phyloP scores from a whole-genome alignment of 768 basidiomycete genomes.

The Erythrobasidium yunnanense region DNA sequence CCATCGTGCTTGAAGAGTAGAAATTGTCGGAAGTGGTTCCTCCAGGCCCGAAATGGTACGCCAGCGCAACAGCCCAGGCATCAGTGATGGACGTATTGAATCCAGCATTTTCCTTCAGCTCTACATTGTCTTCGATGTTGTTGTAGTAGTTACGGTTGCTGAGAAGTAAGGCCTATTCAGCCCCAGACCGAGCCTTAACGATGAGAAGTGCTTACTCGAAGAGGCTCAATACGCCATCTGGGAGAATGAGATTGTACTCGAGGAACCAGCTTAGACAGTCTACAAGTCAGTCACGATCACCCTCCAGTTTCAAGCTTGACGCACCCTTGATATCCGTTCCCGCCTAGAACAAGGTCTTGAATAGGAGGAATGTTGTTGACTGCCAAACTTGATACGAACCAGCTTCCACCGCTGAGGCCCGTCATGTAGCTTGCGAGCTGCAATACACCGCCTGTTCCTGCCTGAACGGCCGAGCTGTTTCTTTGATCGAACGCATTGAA shows the following conservation, averaged over 20 bases:
- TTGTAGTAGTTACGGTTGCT: slow-evolving; percentile 20
- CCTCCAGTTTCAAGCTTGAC: neutral
- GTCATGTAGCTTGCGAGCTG: slow-evolving; percentile 62
- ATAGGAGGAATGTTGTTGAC: slow-evolving; percentile 57
- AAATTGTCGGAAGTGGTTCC: slow-evolving; percentile 54
- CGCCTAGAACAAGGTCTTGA: slow-evolving; percentile 54
- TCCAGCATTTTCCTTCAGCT: slow-evolving; percentile 31
- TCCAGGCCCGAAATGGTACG: slow-evolving; percentile 53
- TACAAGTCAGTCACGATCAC: neutral
- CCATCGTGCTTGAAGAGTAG: slow-evolving; percentile 49
- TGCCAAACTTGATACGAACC: slow-evolving; percentile 46
- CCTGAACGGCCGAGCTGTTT: slow-evolving; percentile 50
- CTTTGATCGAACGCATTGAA: slow-evolving; percentile 54
- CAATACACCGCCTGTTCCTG: slow-evolving; percentile 49
- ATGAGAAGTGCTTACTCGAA: slow-evolving; percentile 37
- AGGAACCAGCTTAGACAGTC: slow-evolving; percentile 51
- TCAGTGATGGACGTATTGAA: slow-evolving; percentile 32
- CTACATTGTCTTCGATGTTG: slow-evolving; percentile 27
- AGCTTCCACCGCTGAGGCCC: slow-evolving; percentile 47
- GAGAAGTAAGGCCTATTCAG: neutral
- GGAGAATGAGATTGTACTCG: slow-evolving; percentile 51
- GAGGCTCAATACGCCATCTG: slow-evolving; percentile 49
- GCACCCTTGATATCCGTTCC: slow-evolving; percentile 11
- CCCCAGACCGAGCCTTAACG: neutral
- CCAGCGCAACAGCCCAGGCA: slow-evolving; percentile 50